A percentile compares a stretch with the other conserved stretches of the same genome.
Evolutionary conservation across 306 rosid species (phyloP).

Genomic region (Cicer chorassanicum): DNA sequence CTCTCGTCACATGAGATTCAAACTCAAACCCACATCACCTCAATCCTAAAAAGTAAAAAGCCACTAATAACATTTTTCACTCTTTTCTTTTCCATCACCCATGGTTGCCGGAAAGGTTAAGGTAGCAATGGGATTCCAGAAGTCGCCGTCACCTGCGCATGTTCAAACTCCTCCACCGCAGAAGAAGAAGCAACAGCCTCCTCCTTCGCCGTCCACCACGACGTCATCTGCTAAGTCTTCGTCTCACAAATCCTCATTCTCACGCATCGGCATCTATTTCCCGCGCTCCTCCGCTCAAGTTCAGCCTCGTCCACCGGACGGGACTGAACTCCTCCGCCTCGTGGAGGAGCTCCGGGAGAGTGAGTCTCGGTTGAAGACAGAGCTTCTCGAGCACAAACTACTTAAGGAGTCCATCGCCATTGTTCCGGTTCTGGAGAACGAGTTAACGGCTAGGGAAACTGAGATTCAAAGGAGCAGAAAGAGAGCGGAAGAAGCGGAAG

Average conservation of each 20-base stretch:
- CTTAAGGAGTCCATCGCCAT: conserved; percentile 79
- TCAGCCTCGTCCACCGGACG: conserved; percentile 93
- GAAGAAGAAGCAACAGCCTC: conserved; percentile 50
- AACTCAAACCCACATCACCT: conserved; percentile 34
- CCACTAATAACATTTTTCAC: not conserved
- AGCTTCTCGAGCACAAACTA: conserved; percentile 85
- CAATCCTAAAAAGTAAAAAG: not conserved
- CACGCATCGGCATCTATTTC: conserved; percentile 85
- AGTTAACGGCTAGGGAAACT: conserved; percentile 57
- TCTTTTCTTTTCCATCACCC: not conserved
- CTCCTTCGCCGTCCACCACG: conserved; percentile 57
- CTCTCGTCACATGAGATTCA: conserved; percentile 40
- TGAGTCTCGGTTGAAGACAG: conserved; percentile 85
- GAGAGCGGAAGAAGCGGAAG: conserved; percentile 54
- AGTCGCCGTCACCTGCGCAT: conserved; percentile 58
- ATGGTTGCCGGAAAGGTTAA: conserved; percentile 96
- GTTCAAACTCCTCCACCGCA: conserved; percentile 60
- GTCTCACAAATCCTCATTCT: conserved; percentile 77
- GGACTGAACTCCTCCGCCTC: conserved; percentile 75
- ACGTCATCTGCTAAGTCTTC: conserved; percentile 54
- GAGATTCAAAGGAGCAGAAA: conserved; percentile 63
- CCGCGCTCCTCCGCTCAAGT: conserved; percentile 98
- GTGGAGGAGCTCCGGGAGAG: conserved; percentile 95
- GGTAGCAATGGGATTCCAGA: conserved; percentile 82
- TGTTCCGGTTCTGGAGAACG: conserved; percentile 75